Conservation (phyloP, 257 asterid genomes). For the Capsicum rhomboideum region DNA sequence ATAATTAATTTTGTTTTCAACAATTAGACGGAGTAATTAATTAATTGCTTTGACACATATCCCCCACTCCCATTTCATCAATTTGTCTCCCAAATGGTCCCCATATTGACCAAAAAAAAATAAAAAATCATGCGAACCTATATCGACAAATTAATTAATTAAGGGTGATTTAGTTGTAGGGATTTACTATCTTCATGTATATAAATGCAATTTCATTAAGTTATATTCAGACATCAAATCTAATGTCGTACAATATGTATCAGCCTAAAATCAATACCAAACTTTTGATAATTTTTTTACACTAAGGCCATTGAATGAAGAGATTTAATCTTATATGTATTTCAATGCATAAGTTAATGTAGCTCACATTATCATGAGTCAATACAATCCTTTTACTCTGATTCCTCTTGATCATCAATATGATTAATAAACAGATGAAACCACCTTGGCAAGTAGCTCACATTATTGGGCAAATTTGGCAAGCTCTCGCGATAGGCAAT, state of each 20-base stretch:
- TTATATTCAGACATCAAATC: background rate
- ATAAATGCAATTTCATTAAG: background rate
- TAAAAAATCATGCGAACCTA: background rate
- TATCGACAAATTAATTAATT: background rate
- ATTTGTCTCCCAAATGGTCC: background rate
- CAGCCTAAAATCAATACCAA: background rate
- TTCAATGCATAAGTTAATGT: background rate
- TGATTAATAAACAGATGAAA: no score
- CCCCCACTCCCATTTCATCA: background rate
- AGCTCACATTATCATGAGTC: no score
- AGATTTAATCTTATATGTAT: background rate
- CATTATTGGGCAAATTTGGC: no score
- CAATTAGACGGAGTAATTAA: background rate
- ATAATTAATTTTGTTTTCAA: background rate
- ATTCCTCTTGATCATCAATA: no score
- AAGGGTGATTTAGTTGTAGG: background rate
- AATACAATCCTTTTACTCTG: no score
- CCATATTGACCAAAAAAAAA: background rate
- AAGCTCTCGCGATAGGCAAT: no score
- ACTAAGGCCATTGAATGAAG: background rate
- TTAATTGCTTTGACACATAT: background rate
- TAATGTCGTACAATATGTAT: background rate
- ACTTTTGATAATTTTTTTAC: background rate
- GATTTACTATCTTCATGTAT: background rate
- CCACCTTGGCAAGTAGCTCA: no score